Conservation (phyloP, 108 stramenopile genomes). For the Schizochytrium sp. region DNA sequence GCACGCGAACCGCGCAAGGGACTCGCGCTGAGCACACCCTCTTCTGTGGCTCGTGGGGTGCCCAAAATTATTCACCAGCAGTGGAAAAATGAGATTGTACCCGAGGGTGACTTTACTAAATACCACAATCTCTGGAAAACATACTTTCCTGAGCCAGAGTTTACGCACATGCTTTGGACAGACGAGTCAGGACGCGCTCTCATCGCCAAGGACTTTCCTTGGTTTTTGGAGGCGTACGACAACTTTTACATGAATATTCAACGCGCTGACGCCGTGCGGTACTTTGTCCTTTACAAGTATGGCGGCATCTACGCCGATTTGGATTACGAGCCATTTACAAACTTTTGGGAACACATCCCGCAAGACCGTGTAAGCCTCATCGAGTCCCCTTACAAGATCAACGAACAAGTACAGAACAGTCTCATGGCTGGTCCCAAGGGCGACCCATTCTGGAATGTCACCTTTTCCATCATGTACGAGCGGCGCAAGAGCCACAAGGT, state of each 20-base stretch:
- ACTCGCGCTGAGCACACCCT: background rate
- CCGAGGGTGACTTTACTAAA: background rate
- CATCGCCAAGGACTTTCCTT: slow-evolving; percentile 22
- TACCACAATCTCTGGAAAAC: background rate
- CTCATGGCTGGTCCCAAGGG: slow-evolving; percentile 7
- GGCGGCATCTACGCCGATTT: slow-evolving; percentile 38
- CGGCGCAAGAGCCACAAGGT: background rate
- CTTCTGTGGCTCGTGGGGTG: background rate
- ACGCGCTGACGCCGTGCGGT: slow-evolving; percentile 44
- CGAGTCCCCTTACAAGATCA: background rate
- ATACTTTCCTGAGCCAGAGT: background rate
- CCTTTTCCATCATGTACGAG: background rate
- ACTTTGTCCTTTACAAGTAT: slow-evolving; percentile 35
- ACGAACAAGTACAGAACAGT: background rate
- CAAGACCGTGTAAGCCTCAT: background rate
- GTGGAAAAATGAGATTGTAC: background rate
- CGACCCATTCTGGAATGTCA: slow-evolving; percentile 10
- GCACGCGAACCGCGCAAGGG: background rate
- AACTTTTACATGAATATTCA: slow-evolving; percentile 35
- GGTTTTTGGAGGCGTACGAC: slow-evolving; percentile 30
- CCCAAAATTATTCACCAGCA: slow-evolving; percentile 4
- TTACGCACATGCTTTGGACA: slow-evolving; percentile 33
- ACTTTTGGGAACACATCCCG: background rate
- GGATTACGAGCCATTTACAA: background rate
- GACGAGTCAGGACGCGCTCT: slow-evolving; percentile 35